Percentiles rank a stretch among this genome's conserved stretches.
Conservation (phyloP, 257 asterid genomes). For the Solanum neorickii region DNA sequence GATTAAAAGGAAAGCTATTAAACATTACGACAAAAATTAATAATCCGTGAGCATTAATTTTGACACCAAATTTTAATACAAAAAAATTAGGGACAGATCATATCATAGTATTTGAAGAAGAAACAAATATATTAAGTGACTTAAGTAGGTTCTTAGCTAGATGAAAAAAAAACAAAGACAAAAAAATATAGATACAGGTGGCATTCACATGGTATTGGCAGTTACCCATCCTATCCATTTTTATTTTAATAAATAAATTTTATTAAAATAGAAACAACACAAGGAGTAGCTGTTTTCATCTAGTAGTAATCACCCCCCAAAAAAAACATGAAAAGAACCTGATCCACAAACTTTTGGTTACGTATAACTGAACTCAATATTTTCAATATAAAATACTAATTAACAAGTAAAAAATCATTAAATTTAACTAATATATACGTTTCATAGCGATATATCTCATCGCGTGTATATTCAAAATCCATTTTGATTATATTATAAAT, state of each 20-base stretch:
- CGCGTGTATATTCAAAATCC: background rate
- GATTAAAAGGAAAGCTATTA: background rate
- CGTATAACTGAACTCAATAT: background rate
- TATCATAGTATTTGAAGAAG: background rate
- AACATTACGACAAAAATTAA: constrained; percentile 7
- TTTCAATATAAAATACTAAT: background rate
- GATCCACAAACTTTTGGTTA: constrained; percentile 36
- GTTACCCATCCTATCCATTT: constrained; percentile 51
- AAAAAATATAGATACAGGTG: constrained; percentile 7
- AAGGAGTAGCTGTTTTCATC: background rate
- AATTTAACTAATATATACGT: background rate
- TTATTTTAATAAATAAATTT: constrained; percentile 20
- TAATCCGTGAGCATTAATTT: background rate
- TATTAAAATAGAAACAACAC: constrained; percentile 29
- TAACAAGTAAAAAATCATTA: background rate
- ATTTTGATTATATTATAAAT: background rate
- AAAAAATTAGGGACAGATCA: background rate
- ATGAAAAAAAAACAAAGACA: background rate
- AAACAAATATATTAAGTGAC: background rate
- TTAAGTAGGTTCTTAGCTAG: background rate
- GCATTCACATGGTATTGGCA: constrained; percentile 32
- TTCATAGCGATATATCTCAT: background rate
- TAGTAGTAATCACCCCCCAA: background rate
- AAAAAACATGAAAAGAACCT: constrained; percentile 24
- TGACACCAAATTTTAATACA: background rate